Evolutionary conservation across 345 rosid genomes (phyloP).

Genomic region (Brassica juncea): DNA sequence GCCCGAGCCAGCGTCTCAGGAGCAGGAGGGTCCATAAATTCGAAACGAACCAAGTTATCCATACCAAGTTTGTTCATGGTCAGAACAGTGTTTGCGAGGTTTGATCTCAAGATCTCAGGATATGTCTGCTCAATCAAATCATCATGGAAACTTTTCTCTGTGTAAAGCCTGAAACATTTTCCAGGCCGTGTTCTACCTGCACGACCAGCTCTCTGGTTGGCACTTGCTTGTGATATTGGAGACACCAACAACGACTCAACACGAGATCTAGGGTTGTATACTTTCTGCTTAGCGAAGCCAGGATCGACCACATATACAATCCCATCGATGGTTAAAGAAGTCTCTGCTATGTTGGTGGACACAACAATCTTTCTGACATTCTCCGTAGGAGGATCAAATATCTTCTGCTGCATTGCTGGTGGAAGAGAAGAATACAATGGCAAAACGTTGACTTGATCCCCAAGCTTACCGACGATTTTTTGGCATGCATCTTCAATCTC

Average conservation of each 20-base stretch:
- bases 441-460: background rate
- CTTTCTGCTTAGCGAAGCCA: background rate
- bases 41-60: background rate
- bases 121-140: background rate
- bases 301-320: background rate
- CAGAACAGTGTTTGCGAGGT: background rate
- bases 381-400: background rate
- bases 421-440: background rate
- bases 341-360: background rate
- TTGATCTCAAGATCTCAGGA: background rate
- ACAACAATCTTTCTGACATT: background rate
- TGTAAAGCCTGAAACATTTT: background rate
- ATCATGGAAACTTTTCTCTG: background rate
- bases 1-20: background rate
- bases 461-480: background rate
- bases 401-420: background rate
- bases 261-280: background rate
- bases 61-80: background rate
- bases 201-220: background rate
- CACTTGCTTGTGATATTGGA: background rate
- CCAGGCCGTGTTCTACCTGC: constrained; percentile 3
- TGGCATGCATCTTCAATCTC: background rate
- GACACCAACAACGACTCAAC: constrained; percentile 1
- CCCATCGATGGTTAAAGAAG: background rate
- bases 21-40: background rate